Evolutionary conservation across 371 early-diverging fungal species (phyloP).

Genomic region (Mortierella sp.): DNA sequence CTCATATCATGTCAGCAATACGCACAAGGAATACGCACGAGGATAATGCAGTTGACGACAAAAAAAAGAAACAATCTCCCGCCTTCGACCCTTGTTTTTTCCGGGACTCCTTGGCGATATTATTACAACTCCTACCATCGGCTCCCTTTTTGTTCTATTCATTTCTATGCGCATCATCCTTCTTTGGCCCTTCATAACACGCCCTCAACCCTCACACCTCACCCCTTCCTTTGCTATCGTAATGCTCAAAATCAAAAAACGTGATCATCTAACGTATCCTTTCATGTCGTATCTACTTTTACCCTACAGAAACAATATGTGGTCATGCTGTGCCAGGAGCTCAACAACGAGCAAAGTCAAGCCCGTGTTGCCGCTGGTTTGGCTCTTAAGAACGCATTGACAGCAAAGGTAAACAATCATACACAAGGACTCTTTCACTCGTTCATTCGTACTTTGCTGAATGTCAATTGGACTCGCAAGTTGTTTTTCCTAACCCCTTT

Average conservation of each 20-base stretch:
- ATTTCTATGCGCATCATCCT: neutral
- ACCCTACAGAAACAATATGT: conserved; percentile 79
- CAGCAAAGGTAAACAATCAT: conserved; percentile 79
- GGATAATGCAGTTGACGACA: conserved; percentile 10
- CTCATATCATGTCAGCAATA: conserved; percentile 13
- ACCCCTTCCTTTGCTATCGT: neutral
- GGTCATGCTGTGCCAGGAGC: conserved; percentile 82
- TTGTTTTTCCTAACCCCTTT: neutral
- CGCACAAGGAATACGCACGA: conserved; percentile 9
- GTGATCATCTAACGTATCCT: conserved; percentile 53
- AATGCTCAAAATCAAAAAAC: neutral
- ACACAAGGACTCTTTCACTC: neutral
- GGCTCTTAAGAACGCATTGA: conserved; percentile 91
- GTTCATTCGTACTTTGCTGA: no score
- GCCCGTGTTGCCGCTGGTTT: conserved; percentile 87
- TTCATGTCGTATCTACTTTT: conserved; percentile 9
- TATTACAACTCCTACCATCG: conserved; percentile 2
- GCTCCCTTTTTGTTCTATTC: conserved; percentile 13
- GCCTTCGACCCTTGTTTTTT: neutral
- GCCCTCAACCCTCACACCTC: neutral
- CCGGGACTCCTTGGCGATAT: no score
- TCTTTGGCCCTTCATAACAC: neutral
- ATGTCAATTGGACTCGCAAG: conserved; percentile 4
- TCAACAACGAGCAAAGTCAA: conserved; percentile 79
- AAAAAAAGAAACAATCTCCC: neutral